A percentile compares a stretch with the other conserved stretches of the same genome.
Conservation (phyloP, 192 early-diverging fungal genomes). For the Backusella tuberculispora region DNA sequence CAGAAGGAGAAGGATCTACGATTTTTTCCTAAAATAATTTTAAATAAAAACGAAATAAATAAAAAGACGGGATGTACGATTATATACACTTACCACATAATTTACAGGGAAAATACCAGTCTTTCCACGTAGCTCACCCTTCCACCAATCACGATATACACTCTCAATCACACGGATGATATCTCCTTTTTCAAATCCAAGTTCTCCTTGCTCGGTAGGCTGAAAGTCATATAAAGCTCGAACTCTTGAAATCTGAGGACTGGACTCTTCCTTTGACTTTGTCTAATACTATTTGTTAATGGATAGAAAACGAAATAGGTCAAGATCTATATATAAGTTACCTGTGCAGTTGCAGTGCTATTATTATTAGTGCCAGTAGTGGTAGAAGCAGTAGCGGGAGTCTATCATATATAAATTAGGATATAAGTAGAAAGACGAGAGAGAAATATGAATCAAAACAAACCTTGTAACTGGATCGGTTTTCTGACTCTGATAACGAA, state of each 20-base stretch:
- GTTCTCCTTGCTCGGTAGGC: slow-evolving; percentile 88
- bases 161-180: slow-evolving; percentile 90
- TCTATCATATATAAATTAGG: not conserved
- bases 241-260: slow-evolving; percentile 74
- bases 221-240: slow-evolving; percentile 93
- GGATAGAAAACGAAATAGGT: no score
- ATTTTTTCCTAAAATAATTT: slow-evolving; percentile 54
- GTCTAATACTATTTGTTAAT: not conserved
- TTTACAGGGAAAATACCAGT: slow-evolving; percentile 97
- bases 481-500: slow-evolving; percentile 75
- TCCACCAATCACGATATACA: slow-evolving; percentile 99
- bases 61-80: not conserved
- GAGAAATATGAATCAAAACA: not conserved
- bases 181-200: slow-evolving; percentile 87
- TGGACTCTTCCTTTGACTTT: slow-evolving; percentile 33
- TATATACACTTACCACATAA: slow-evolving; percentile 72
- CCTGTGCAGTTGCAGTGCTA: slow-evolving; percentile 17
- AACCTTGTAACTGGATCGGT: slow-evolving; percentile 29
- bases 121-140: slow-evolving; percentile 84
- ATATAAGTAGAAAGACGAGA: not conserved
- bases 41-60: not conserved
- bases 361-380: slow-evolving; percentile 52
- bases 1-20: slow-evolving; percentile 58
- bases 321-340: not conserved
- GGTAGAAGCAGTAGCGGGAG: slow-evolving; percentile 77